Evolutionary conservation across 495 filamentous ascomycete species (phyloP), one percentile per base, ranked within the genome.

Genomic region (Jackrogersella minutella): DNA sequence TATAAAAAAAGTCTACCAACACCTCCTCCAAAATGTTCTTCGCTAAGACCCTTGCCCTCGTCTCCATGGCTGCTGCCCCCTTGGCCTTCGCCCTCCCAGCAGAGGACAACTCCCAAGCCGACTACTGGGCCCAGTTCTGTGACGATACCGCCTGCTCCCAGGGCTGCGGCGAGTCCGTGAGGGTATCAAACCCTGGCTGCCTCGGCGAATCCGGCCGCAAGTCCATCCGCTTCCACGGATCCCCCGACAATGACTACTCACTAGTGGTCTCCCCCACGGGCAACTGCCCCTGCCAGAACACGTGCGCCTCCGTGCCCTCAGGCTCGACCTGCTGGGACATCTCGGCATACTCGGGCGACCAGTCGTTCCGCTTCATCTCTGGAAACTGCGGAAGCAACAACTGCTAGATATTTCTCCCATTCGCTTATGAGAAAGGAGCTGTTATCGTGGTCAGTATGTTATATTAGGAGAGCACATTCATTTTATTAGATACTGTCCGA

Each of bases 81-180:
- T 11, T 51, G 21, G 16, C 28, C 28, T 24, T 44, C 8, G 41
- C 6, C 2, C 7, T 44, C 8, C 41, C 41, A 44, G 19, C 17
- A 3, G 41, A 44, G 19, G 17, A 44, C 1, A 13, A 22, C 19
- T 5, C 19, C 41, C 19, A 47, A 14, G 47, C 26, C 31, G 41
- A 44, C 19, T 34, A 19, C 16, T 51, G 47, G 47, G 47, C 47
- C 10, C 47, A 51, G 16, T 51, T 51, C 47, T 51, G 47, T 36
- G 30, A 51, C 31, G 47, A 51, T 17, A 34, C 28, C 2, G 4
- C 4, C 16, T 51, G 47, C 24, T 51, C 47, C 4, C 28, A 51
- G 30, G 16, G 16, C 30, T 51, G 47, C 8, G 47, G 47, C 7
- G 28, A 51, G 16, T 51, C 47, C 14, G 47, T 51, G 2, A 10